These are phyloP conservation scores for Sonneratia caseolaris DNA, from an alignment of 345 rosid species.

Conservation along the genomic window DNA sequence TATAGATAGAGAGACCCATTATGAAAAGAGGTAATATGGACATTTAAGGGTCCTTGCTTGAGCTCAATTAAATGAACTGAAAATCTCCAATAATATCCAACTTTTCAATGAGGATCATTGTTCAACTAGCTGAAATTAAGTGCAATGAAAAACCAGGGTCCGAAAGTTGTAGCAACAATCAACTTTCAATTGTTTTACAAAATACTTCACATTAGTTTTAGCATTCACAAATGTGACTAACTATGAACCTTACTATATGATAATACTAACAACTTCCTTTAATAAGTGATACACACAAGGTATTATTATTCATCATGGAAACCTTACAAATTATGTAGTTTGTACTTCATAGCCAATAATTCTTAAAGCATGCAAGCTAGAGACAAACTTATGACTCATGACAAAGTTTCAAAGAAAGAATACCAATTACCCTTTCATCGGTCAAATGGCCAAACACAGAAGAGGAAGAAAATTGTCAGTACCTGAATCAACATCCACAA, in stretches of 20 bases:
- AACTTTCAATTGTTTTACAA: not conserved
- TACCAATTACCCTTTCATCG: not conserved
- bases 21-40: not conserved
- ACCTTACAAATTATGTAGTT: not conserved
- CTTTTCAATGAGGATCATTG: not conserved
- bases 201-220: not conserved
- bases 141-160: not conserved
- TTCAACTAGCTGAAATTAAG: not conserved
- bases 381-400: not conserved
- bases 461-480: not conserved
- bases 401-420: not conserved
- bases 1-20: constrained; percentile 4
- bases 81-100: not conserved
- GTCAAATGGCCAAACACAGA: not conserved
- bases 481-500: constrained; percentile 79
- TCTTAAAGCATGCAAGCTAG: not conserved
- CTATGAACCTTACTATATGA: not conserved
- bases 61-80: not conserved
- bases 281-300: not conserved
- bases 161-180: not conserved
- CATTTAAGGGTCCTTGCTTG: no score
- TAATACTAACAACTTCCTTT: not conserved
- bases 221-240: not conserved
- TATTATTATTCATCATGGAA: not conserved
- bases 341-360: not conserved